These are phyloP conservation scores for Phytophthora sp. DNA, from an alignment of 352 stramenopile species.

Conservation along the genomic window DNA sequence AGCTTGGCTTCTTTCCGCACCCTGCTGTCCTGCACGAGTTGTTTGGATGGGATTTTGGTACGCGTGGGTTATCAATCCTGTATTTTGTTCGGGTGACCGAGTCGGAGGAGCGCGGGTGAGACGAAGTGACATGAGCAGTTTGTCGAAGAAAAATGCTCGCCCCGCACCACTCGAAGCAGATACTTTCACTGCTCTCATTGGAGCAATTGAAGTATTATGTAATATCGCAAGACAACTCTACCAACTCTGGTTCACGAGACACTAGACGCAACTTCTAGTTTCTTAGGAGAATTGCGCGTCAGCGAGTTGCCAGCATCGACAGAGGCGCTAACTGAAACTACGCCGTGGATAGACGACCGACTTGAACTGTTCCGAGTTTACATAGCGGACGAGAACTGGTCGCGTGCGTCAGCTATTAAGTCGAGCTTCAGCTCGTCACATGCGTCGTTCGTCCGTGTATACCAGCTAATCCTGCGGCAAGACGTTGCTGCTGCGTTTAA, in stretches of 20 bases:
- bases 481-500: not conserved
- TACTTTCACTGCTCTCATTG: not conserved
- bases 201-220: not conserved
- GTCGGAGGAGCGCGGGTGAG: not conserved
- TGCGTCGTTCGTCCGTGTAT: slow-evolving; percentile 1
- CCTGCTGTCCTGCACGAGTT: slow-evolving; percentile 9
- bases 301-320: slow-evolving; percentile 3
- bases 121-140: slow-evolving; percentile 18
- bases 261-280: not conserved
- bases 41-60: slow-evolving; percentile 23
- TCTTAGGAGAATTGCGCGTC: slow-evolving; percentile 1
- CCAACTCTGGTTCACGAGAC: slow-evolving; percentile 1
- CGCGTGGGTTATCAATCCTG: not conserved
- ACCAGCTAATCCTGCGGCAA: slow-evolving; percentile 5
- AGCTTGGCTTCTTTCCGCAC: slow-evolving; percentile 25
- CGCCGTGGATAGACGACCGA: slow-evolving; percentile 7
- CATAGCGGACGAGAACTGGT: not conserved
- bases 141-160: slow-evolving; percentile 19
- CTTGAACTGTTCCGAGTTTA: slow-evolving; percentile 11
- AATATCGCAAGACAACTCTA: slow-evolving; percentile 7
- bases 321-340: not conserved
- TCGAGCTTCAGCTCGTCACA: not conserved
- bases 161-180: not conserved
- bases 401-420: not conserved
- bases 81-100: slow-evolving; percentile 4